Percentiles rank a stretch among this genome's conserved stretches.
These are phyloP conservation scores for Linaria vulgaris DNA, from an alignment of 257 asterid genomes.

Conservation along the genomic window DNA sequence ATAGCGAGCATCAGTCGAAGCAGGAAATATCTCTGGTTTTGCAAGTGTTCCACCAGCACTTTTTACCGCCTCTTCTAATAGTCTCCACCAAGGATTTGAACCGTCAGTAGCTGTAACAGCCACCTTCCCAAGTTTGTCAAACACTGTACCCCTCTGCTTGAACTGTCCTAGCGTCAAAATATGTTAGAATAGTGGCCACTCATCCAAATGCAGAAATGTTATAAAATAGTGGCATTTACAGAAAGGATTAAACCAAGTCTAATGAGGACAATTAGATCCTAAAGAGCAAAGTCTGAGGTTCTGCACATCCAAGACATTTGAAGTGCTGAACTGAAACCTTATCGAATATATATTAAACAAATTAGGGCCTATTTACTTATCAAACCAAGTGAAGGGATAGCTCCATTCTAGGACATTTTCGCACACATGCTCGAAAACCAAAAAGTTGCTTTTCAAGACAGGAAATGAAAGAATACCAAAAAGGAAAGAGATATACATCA, in stretches of 20 bases:
- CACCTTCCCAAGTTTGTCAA: constrained; percentile 69
- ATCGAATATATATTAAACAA: not conserved
- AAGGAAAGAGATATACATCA: constrained; percentile 8
- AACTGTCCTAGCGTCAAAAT: constrained; percentile 56
- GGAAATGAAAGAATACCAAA: not conserved
- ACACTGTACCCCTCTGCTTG: constrained; percentile 49
- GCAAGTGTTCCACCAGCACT: constrained; percentile 65
- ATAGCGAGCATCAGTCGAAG: constrained; percentile 89
- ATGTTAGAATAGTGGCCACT: constrained; percentile 32
- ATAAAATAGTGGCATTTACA: constrained; percentile 3
- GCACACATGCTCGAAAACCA: not conserved
- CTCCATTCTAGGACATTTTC: too few relatives aligned
- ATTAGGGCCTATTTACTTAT: not conserved
- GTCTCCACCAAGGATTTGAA: constrained; percentile 93
- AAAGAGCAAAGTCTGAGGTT: not conserved
- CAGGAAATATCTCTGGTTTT: constrained; percentile 90
- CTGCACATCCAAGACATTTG: not conserved
- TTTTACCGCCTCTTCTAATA: constrained; percentile 64
- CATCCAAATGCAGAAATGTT: constrained; percentile 13
- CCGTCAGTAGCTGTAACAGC: constrained; percentile 58
- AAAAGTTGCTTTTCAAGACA: constrained; percentile 6
- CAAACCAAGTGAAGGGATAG: constrained; percentile 9
- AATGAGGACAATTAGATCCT: not conserved
- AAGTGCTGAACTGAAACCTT: constrained; percentile 3
- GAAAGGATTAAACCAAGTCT: not conserved